Evolutionary conservation across 2,329 filamentous ascomycete species (phyloP).

Genomic region (Paecilomyces variotii): DNA sequence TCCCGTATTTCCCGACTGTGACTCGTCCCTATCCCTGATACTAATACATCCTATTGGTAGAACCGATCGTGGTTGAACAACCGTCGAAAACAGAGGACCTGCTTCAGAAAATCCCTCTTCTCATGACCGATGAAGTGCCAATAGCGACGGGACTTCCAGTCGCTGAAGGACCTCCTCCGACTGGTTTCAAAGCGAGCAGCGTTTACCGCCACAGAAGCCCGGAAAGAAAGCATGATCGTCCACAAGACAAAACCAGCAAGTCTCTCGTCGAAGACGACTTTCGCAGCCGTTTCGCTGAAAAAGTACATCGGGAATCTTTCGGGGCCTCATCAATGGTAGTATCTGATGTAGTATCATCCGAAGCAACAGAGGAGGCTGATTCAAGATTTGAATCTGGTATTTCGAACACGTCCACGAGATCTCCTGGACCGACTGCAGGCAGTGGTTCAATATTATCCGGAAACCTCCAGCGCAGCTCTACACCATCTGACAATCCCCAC

Average conservation of each 20-base stretch:
- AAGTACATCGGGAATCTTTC: constrained; percentile 14
- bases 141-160: neutral
- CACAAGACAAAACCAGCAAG: constrained; percentile 9
- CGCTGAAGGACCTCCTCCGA: constrained; percentile 4
- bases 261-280: constrained; percentile 32
- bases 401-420: neutral
- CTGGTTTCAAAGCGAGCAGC: constrained; percentile 7
- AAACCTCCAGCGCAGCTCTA: neutral
- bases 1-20: neutral
- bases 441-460: neutral
- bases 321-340: constrained; percentile 7
- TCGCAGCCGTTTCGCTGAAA: constrained; percentile 29
- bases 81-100: neutral
- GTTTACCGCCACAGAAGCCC: constrained; percentile 2
- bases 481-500: neutral
- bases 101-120: constrained; percentile 4
- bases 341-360: constrained; percentile 4
- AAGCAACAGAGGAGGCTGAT: neutral
- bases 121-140: neutral
- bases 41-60: neutral
- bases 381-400: neutral
- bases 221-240: constrained; percentile 6
- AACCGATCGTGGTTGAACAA: neutral
- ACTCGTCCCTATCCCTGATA: neutral
- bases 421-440: neutral